Percentiles rank a stretch among this genome's conserved stretches.
Evolutionary conservation across 2,329 filamentous ascomycete species (phyloP).

Genomic region (Mycosphaerella arachidis): DNA sequence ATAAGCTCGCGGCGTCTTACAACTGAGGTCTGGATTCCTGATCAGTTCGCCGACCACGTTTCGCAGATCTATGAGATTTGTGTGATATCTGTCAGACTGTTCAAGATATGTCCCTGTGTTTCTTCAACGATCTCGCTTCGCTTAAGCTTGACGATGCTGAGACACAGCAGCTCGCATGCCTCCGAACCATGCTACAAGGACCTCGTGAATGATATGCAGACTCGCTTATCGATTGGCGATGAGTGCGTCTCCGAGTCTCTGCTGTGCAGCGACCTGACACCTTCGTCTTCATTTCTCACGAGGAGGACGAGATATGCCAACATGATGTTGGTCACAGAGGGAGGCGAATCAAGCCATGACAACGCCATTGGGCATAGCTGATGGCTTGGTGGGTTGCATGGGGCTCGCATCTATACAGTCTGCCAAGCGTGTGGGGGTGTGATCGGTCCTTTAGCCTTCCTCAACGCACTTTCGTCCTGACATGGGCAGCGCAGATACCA

Average conservation of each 20-base stretch:
- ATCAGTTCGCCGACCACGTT: neutral
- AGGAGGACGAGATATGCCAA: neutral
- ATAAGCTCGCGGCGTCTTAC: neutral
- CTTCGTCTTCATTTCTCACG: neutral
- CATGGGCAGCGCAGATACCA: neutral
- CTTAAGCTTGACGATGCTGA: neutral
- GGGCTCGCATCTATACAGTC: neutral
- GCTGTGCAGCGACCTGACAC: neutral
- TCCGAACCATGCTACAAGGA: neutral
- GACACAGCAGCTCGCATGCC: neutral
- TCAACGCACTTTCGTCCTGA: neutral
- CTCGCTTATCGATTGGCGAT: conserved; percentile 3
- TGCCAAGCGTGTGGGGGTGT: neutral
- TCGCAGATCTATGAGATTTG: neutral
- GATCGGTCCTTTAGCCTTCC: neutral
- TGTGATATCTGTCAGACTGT: no score
- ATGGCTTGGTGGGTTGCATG: neutral
- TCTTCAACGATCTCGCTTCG: neutral
- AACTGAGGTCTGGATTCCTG: neutral
- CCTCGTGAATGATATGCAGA: neutral
- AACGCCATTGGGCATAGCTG: neutral
- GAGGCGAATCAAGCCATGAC: neutral
- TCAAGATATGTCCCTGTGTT: neutral
- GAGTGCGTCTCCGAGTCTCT: neutral
- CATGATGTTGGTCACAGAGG: neutral